Base-by-base conservation (phyloP, 805 yeast species). In the Isabelozyma pseudorhagii region DNA sequence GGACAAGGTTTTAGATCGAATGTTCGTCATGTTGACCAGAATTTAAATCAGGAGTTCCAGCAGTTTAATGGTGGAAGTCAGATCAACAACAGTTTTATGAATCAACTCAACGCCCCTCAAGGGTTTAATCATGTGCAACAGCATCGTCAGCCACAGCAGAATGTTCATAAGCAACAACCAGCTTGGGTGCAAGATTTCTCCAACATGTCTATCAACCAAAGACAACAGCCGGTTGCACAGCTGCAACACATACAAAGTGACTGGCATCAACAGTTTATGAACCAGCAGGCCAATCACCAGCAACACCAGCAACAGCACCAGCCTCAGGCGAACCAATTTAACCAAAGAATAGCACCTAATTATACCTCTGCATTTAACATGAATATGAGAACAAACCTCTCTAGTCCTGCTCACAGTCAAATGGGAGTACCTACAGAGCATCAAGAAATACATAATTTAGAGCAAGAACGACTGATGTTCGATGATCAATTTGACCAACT, bases 21-120 rank as follows among this genome's bases (percentile, higher is more conserved):
- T 8, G 57, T 50, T 15, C 57, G 60, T 3, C 54, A 43, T 7
- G 58, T 61, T 13, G 81, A 78, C 52, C 47, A 55, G 3, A 57
- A 53, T 10, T 59, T 77, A 38, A 75, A 77, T 50, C 56, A 56
- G n/a, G 76, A 74, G 14, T 77, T 74, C 52, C 64, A 66, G 14
- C 62, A 54, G 46, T 74, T 75, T 50, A 57, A 55, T 42, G 46
- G 47, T 47, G 14, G 27, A 34, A 34, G n/a, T 14, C 36, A 31
- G 36, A 13, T 31, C 36, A 31, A 31, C 8, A 31, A 31, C n/a
- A 13, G n/a, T 9, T 31, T 36, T 25, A 48, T 50, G 45, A 46
- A 38, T 25, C 53, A 49, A 51, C 42, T 54, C 52, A 46, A 52
- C 46, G 36, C 46, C 42, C 44, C 48, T 9, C 28, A 40, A 2